Evolutionary conservation across 108 stramenopile species (phyloP).

Genomic region (Discostella stelligeroides): DNA sequence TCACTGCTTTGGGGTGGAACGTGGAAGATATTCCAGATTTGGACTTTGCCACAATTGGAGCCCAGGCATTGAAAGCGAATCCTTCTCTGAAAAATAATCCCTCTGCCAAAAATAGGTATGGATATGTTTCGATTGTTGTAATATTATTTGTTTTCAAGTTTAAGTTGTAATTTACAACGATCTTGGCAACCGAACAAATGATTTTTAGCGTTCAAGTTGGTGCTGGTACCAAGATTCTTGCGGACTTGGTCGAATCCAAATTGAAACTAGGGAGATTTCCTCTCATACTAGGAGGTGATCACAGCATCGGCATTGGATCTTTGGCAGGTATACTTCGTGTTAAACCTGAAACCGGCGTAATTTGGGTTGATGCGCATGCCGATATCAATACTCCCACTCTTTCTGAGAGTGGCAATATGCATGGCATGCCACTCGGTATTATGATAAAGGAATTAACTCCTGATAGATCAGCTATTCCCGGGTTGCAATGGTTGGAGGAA

Average conservation of each 20-base stretch:
- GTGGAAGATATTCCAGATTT: conserved; percentile 84
- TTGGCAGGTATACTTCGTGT: conserved; percentile 88
- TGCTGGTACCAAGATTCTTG: conserved; percentile 47
- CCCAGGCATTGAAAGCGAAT: conserved; percentile 15
- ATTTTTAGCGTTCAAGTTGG: conserved; percentile 47
- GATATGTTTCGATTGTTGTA: neutral
- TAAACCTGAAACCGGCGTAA: conserved; percentile 89
- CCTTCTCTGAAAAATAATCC: conserved; percentile 20
- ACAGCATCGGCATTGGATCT: conserved; percentile 94
- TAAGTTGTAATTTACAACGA: no score
- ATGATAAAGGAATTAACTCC: conserved; percentile 81
- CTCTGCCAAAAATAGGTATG: conserved; percentile 67
- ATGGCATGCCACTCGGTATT: conserved; percentile 98
- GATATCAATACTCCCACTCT: conserved; percentile 96
- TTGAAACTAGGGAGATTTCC: conserved; percentile 76
- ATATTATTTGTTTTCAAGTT: neutral
- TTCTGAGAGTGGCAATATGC: conserved; percentile 97
- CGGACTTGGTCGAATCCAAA: conserved; percentile 67
- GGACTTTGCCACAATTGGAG: conserved; percentile 58
- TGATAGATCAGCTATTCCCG: conserved; percentile 83
- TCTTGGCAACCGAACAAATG: no score
- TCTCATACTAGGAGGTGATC: conserved; percentile 97
- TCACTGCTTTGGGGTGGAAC: conserved; percentile 84
- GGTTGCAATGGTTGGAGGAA: conserved; percentile 85
- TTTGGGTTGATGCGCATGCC: conserved; percentile 99